A percentile compares a stretch with the other conserved stretches of the same genome.
Evolutionary conservation across 352 stramenopile species (phyloP).

Genomic region (Pythium scleroteichum): DNA sequence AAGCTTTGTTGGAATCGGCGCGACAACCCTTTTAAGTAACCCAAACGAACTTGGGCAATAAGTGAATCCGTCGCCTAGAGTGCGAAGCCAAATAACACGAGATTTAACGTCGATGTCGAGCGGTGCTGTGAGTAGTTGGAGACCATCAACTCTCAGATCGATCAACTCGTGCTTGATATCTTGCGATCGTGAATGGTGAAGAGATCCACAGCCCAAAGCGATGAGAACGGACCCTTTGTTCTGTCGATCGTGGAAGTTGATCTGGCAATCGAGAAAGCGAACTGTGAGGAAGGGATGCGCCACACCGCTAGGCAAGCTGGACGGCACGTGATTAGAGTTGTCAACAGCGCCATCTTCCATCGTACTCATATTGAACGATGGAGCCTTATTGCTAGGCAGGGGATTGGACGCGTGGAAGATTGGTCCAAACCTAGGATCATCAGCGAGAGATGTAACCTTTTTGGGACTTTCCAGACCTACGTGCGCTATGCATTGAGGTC

Average conservation of each 20-base stretch:
- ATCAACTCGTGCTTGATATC: slow-evolving; percentile 55
- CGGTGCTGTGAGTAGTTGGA: slow-evolving; percentile 68
- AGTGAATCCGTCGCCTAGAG: slow-evolving; percentile 44
- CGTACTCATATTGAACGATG: slow-evolving; percentile 16
- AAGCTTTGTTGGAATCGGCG: slow-evolving; percentile 56
- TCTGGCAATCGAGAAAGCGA: slow-evolving; percentile 78
- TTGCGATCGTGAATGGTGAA: slow-evolving; percentile 56
- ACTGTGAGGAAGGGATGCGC: slow-evolving; percentile 65
- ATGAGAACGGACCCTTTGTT: slow-evolving; percentile 75
- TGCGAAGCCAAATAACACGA: slow-evolving; percentile 64
- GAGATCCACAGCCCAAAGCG: slow-evolving; percentile 54
- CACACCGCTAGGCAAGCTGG: slow-evolving; percentile 5
- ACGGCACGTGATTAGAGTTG: slow-evolving; percentile 9
- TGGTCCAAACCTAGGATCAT: slow-evolving; percentile 70
- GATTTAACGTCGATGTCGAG: slow-evolving; percentile 76
- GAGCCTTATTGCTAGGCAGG: slow-evolving; percentile 25
- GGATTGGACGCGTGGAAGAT: slow-evolving; percentile 40
- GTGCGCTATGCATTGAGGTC: not conserved
- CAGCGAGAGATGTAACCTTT: slow-evolving; percentile 62
- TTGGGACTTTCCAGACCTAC: slow-evolving; percentile 42
- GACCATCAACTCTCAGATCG: slow-evolving; percentile 56
- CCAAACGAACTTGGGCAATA: slow-evolving; percentile 66
- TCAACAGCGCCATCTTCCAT: not conserved
- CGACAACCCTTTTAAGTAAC: slow-evolving; percentile 64
- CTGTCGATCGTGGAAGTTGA: slow-evolving; percentile 65